These are phyloP conservation scores for Schwanniomyces sp. DNA, from an alignment of 805 yeast species.

Conservation along the genomic window DNA sequence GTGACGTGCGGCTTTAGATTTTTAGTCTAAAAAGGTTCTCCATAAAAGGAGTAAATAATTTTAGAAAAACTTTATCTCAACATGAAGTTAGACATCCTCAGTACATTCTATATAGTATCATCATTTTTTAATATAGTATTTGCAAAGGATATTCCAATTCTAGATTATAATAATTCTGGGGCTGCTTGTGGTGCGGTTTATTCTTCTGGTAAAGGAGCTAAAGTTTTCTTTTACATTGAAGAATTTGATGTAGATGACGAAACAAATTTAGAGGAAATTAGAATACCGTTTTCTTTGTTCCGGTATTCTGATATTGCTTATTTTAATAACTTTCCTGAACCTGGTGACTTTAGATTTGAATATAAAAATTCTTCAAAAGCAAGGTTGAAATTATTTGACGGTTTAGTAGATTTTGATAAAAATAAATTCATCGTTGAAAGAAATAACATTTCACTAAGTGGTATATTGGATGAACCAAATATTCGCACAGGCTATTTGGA, in stretches of 20 bases:
- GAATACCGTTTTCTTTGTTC: constrained; percentile 24
- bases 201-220: not conserved
- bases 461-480: not conserved
- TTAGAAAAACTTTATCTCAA: too few species aligned
- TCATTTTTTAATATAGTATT: too few species aligned
- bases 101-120: too few species aligned
- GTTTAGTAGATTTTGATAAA: constrained; percentile 12
- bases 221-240: not conserved
- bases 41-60: too few species aligned
- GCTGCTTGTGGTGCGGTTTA: not conserved
- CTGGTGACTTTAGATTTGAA: constrained; percentile 9
- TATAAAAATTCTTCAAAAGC: constrained; percentile 3
- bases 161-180: not conserved
- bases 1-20: too few species aligned
- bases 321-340: constrained; percentile 17
- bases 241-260: not conserved
- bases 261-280: constrained; percentile 3
- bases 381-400: constrained; percentile 8
- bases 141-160: not conserved
- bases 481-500: not conserved
- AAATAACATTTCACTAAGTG: not conserved
- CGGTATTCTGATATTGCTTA: constrained; percentile 21
- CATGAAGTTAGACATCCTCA: too few species aligned
- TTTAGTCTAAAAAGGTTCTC: too few species aligned
- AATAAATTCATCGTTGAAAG: constrained; percentile 11